phyloP scores from a whole-genome alignment of 441 rosid genomes.

The Gossypium trilobum region DNA sequence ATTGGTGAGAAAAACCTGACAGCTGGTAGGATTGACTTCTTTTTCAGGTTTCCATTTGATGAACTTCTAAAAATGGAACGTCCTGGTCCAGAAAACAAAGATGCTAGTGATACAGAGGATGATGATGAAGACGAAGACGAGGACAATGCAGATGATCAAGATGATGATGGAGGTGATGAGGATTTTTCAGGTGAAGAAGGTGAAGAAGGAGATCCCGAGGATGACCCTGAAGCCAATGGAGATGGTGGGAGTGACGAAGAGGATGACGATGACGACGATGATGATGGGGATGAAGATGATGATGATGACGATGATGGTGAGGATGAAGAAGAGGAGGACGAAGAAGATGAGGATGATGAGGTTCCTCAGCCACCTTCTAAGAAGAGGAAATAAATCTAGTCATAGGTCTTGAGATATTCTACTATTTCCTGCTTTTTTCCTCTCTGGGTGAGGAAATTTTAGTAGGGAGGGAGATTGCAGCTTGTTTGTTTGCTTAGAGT shows the following conservation, averaged over 20 bases:
- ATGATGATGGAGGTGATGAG: slow-evolving; percentile 45
- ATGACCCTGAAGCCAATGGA: slow-evolving; percentile 52
- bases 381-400: slow-evolving; percentile 50
- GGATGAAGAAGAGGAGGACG: slow-evolving; percentile 39
- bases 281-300: slow-evolving; percentile 26
- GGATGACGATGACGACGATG: slow-evolving; percentile 37
- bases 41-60: slow-evolving; percentile 31
- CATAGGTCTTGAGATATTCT: neutral
- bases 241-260: slow-evolving; percentile 48
- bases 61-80: slow-evolving; percentile 27
- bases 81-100: slow-evolving; percentile 36
- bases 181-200: slow-evolving; percentile 57
- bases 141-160: slow-evolving; percentile 23
- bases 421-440: slow-evolving; percentile 4
- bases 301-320: slow-evolving; percentile 27
- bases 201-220: slow-evolving; percentile 63
- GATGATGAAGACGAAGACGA: slow-evolving; percentile 31
- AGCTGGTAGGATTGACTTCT: neutral
- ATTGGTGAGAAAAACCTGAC: neutral
- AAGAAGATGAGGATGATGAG: slow-evolving; percentile 45
- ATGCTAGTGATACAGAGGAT: slow-evolving; percentile 42
- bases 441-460: slow-evolving; percentile 7
- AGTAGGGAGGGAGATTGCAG: slow-evolving; percentile 12
- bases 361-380: slow-evolving; percentile 64
- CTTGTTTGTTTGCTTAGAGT: slow-evolving; percentile 22